A percentile compares a stretch with the other conserved stretches of the same genome.
phyloP scores from a whole-genome alignment of 1,139 yeast genomes.

The Komagataea norvegica region DNA sequence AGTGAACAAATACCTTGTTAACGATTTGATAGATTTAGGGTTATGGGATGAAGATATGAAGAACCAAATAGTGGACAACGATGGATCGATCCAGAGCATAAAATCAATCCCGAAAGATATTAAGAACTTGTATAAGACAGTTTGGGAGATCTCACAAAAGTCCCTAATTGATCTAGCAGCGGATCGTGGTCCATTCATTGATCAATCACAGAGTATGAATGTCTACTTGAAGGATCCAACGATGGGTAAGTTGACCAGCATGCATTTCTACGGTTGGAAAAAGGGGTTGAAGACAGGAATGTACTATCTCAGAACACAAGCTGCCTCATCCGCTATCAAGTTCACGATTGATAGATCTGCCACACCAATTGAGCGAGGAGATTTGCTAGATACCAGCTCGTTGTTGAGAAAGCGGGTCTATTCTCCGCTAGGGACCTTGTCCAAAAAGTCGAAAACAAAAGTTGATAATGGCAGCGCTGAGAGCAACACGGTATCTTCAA shows the following conservation, averaged over 20 bases:
- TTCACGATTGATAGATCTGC: conserved; percentile 66
- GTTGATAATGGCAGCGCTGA: neutral
- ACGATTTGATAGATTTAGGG: conserved; percentile 77
- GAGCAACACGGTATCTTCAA: no score
- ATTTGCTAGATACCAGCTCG: neutral
- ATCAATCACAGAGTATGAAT: conserved; percentile 91
- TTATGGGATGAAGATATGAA: conserved; percentile 79
- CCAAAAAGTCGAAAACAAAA: neutral
- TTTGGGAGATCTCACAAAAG: conserved; percentile 90
- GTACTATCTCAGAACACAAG: conserved; percentile 96
- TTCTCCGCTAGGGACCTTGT: conserved; percentile 3
- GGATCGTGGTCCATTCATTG: conserved; percentile 88
- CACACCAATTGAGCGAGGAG: conserved; percentile 18
- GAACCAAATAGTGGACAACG: conserved; percentile 66
- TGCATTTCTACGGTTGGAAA: conserved; percentile 98
- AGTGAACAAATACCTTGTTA: conserved; percentile 75
- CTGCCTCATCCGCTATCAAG: conserved; percentile 92
- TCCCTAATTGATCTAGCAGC: conserved; percentile 91
- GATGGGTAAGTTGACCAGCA: conserved; percentile 88
- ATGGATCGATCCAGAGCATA: conserved; percentile 82
- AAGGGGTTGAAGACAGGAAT: conserved; percentile 96
- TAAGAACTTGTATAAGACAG: conserved; percentile 82
- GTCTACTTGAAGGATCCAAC: conserved; percentile 84
- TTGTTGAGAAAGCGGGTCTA: conserved; percentile 6
- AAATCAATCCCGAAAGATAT: conserved; percentile 71